phyloP scores from a whole-genome alignment of 2,329 filamentous ascomycete species.

The Geoglossum cookeanum region DNA sequence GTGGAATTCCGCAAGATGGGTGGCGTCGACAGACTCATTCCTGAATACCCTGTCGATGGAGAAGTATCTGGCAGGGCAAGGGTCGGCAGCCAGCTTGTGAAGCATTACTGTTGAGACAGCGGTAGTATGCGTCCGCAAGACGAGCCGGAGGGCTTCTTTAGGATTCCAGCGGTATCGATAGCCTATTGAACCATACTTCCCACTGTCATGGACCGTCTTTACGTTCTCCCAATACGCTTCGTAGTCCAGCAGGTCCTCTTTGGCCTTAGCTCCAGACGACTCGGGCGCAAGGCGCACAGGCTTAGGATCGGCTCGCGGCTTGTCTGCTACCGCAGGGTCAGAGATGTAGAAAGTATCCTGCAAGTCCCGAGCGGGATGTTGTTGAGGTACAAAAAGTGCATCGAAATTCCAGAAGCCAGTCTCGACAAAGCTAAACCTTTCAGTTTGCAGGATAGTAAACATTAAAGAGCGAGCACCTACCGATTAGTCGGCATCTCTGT shows the following conservation, averaged over 20 bases:
- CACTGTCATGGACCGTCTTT: constrained; percentile 68
- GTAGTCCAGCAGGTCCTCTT: constrained; percentile 44
- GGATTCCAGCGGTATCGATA: constrained; percentile 90
- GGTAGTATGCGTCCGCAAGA: constrained; percentile 91
- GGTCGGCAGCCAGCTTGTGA: constrained; percentile 68
- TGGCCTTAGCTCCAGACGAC: constrained; percentile 26
- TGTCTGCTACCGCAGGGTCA: constrained; percentile 60
- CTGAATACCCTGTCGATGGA: constrained; percentile 97
- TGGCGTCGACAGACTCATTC: constrained; percentile 93
- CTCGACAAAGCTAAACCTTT: constrained; percentile 50
- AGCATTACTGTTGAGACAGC: constrained; percentile 81
- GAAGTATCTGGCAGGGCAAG: constrained; percentile 85
- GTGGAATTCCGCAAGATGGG: constrained; percentile 94
- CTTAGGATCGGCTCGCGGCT: constrained; percentile 36
- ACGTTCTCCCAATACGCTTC: constrained; percentile 78
- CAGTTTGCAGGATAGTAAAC: not conserved
- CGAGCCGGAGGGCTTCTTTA: constrained; percentile 69
- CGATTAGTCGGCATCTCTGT: constrained; percentile 92
- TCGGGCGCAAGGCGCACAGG: constrained; percentile 19
- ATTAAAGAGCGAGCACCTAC: constrained; percentile 16
- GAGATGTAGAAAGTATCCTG: constrained; percentile 99
- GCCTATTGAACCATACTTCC: constrained; percentile 86
- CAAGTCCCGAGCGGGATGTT: constrained; percentile 90
- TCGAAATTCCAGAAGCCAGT: constrained; percentile 99
- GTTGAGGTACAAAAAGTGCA: constrained; percentile 86